These are phyloP conservation scores for Ogataea minuta DNA, from an alignment of 805 yeast species.

Conservation along the genomic window DNA sequence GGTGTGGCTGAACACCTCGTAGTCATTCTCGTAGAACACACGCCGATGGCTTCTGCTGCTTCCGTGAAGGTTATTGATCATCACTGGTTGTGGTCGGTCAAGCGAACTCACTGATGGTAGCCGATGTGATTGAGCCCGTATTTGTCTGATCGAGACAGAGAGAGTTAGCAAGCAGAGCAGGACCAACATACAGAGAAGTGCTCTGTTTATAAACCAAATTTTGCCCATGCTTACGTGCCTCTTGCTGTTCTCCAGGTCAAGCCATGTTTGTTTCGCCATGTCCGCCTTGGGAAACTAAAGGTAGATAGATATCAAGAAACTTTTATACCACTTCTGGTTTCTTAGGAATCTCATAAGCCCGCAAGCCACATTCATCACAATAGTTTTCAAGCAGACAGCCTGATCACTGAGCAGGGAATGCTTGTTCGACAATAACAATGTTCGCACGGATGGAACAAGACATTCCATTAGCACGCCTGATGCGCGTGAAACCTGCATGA, in stretches of 20 bases:
- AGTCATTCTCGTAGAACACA: not conserved
- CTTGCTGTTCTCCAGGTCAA: slow-evolving; percentile 5
- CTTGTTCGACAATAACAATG: no score
- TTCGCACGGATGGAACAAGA: no score
- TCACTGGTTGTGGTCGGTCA: slow-evolving; percentile 2
- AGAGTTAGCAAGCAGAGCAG: slow-evolving; percentile 1
- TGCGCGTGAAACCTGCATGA: no score
- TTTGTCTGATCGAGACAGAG: not conserved
- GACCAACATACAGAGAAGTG: slow-evolving; percentile 1
- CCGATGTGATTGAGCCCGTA: not conserved
- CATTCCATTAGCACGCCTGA: no score
- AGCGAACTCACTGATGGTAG: not conserved
- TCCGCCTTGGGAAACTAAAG: not conserved
- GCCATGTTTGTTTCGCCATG: slow-evolving; percentile 3
- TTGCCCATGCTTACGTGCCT: not conserved
- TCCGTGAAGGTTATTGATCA: not conserved
- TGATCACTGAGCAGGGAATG: no score
- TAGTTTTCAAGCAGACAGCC: no score
- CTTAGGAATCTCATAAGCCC: no score
- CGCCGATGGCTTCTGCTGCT: not conserved
- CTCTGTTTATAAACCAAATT: not conserved
- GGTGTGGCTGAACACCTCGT: slow-evolving; percentile 1
- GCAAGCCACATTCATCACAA: no score
- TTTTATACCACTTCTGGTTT: no score
- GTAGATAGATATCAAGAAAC: not conserved